These are phyloP conservation scores for Trichoderma harzianum DNA, from an alignment of 2,329 filamentous ascomycete genomes.

Conservation along the genomic window DNA sequence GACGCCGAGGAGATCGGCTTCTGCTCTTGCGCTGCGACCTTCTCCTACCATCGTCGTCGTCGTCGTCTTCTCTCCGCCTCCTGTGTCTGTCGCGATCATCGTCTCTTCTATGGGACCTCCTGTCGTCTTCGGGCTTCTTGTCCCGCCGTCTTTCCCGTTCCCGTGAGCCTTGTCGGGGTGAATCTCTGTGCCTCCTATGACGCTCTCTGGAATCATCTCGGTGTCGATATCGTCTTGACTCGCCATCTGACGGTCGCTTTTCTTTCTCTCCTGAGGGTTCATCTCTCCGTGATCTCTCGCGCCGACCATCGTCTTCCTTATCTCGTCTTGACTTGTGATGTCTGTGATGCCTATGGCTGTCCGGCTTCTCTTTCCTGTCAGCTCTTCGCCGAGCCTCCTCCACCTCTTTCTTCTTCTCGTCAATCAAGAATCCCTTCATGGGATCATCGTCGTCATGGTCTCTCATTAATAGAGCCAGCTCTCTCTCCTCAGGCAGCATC, in stretches of 20 bases:
- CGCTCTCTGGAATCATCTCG: conserved; percentile 28
- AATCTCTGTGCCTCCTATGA: conserved; percentile 26
- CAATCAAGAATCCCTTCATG: conserved; percentile 88
- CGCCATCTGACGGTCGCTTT: conserved; percentile 29
- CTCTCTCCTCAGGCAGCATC: conserved; percentile 74
- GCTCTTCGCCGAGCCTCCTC: conserved; percentile 59
- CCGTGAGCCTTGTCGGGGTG: not conserved
- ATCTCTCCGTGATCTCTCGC: conserved; percentile 37
- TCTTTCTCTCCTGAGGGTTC: conserved; percentile 31
- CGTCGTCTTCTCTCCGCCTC: conserved; percentile 29
- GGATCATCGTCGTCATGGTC: conserved; percentile 94
- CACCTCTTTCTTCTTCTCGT: conserved; percentile 89
- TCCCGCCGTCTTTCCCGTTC: conserved; percentile 25
- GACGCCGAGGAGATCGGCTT: conserved; percentile 42
- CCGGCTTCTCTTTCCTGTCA: conserved; percentile 47
- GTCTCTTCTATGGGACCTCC: conserved; percentile 26
- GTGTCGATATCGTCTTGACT: conserved; percentile 30
- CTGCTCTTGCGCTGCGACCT: conserved; percentile 34
- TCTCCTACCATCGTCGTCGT: conserved; percentile 22
- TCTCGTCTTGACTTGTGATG: conserved; percentile 41
- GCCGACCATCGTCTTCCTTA: conserved; percentile 31
- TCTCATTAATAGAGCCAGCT: conserved; percentile 69
- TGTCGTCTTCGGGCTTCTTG: conserved; percentile 25
- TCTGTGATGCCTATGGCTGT: conserved; percentile 46
- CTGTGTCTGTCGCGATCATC: conserved; percentile 28